A percentile compares a stretch with the other conserved stretches of the same genome.
phyloP scores from a whole-genome alignment of 179 eudicot species.

The Silene coronaria region DNA sequence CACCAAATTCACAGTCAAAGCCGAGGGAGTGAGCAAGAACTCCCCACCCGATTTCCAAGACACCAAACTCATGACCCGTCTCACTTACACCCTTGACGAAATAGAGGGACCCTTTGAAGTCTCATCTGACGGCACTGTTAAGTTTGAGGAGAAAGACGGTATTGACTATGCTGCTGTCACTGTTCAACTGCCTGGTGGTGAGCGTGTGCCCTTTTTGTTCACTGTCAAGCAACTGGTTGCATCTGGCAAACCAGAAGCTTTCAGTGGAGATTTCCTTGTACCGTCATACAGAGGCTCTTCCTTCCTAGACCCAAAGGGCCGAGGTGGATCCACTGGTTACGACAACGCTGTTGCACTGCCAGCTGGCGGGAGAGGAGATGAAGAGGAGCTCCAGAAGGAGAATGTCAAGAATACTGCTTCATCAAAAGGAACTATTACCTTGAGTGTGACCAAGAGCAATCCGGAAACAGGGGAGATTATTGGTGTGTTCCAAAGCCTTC shows the following conservation, averaged over 20 bases:
- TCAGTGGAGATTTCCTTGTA: slow-evolving; percentile 75
- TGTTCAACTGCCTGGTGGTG: slow-evolving; percentile 96
- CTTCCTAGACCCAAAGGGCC: slow-evolving; percentile 98
- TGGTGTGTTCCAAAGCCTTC: slow-evolving; percentile 88
- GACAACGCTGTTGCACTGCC: slow-evolving; percentile 95
- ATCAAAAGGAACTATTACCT: slow-evolving; percentile 64
- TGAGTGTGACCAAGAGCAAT: slow-evolving; percentile 66
- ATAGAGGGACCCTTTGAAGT: slow-evolving; percentile 97
- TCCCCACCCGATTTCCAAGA: slow-evolving; percentile 81
- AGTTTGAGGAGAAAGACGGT: slow-evolving; percentile 95
- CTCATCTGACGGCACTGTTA: slow-evolving; percentile 64
- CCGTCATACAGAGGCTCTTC: slow-evolving; percentile 98
- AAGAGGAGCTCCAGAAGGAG: slow-evolving; percentile 91
- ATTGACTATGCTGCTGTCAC: slow-evolving; percentile 99
- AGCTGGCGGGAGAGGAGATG: slow-evolving; percentile 97
- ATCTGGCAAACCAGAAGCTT: slow-evolving; percentile 78
- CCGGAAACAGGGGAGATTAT: slow-evolving; percentile 91
- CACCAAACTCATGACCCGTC: slow-evolving; percentile 96
- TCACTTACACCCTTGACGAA: slow-evolving; percentile 96
- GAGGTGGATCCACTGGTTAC: slow-evolving; percentile 95
- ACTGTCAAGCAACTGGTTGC: slow-evolving; percentile 92
- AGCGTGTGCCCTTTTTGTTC: slow-evolving; percentile 94
- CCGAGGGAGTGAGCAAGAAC: slow-evolving; percentile 79
- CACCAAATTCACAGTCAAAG: slow-evolving; percentile 86
- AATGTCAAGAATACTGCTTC: slow-evolving; percentile 69